phyloP scores from a whole-genome alignment of 345 rosid species.

The Eucalyptus urophylla region DNA sequence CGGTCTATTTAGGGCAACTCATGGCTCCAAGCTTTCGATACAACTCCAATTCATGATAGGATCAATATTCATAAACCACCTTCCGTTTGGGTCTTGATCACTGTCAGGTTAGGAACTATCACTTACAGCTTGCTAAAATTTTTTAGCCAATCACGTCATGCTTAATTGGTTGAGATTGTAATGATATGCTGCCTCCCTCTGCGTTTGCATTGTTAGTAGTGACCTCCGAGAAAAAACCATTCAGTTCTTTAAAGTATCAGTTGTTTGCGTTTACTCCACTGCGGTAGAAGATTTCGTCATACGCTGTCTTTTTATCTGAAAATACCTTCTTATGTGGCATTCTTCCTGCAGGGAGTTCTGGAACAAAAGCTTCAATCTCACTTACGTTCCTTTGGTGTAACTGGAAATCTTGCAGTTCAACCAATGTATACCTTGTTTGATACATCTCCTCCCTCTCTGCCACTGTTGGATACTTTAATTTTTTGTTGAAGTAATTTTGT shows the following conservation, averaged over 20 bases:
- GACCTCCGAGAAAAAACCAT: neutral
- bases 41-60: neutral
- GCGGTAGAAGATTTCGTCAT: rapidly evolving
- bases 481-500: neutral
- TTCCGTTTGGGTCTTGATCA: neutral
- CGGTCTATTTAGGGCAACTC: neutral
- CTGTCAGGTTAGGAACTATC: neutral
- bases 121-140: neutral
- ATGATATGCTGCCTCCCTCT: neutral
- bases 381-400: neutral
- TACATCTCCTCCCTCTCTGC: neutral
- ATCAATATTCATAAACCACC: neutral
- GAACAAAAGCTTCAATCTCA: neutral
- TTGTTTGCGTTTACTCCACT: neutral
- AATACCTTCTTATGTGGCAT: neutral
- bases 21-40: neutral
- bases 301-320: too few relatives aligned
- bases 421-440: neutral
- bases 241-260: neutral
- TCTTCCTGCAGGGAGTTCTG: neutral
- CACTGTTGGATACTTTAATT: neutral
- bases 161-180: neutral
- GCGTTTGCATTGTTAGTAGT: neutral
- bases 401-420: neutral
- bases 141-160: neutral